Conservation (phyloP, 805 yeast genomes). For the Saccharomycopsis vini region DNA sequence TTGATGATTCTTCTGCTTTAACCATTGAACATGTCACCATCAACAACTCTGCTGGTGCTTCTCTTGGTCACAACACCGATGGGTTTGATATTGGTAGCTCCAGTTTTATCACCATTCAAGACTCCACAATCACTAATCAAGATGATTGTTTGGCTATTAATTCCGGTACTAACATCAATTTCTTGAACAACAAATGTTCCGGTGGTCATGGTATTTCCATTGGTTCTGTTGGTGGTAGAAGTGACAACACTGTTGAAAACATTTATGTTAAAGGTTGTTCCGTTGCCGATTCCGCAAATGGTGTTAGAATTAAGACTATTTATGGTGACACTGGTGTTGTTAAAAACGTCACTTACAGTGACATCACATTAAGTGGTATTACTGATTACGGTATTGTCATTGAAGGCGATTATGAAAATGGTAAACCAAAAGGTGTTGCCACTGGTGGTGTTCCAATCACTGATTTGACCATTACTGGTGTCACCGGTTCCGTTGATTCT, state of each 20-base stretch:
- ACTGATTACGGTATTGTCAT: conserved; percentile 19
- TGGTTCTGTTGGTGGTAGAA: too few relatives aligned
- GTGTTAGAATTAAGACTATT: conserved; percentile 20
- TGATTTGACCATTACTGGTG: conserved; percentile 12
- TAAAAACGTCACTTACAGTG: conserved; percentile 13
- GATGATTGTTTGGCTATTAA: too few relatives aligned
- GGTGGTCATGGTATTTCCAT: conserved; percentile 15
- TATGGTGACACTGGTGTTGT: conserved; percentile 19
- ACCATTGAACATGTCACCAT: too few relatives aligned
- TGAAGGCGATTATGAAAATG: conserved; percentile 19
- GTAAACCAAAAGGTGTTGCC: too few relatives aligned
- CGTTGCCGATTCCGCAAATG: conserved; percentile 16
- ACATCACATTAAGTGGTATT: conserved; percentile 13
- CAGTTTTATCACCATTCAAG: too few relatives aligned
- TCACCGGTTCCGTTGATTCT: conserved; percentile 17
- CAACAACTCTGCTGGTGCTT: too few relatives aligned
- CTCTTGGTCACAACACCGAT: too few relatives aligned
- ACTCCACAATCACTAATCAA: too few relatives aligned
- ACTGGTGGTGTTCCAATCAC: conserved; percentile 20
- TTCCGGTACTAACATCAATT: too few relatives aligned
- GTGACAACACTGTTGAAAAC: too few relatives aligned
- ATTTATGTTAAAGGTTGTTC: conserved; percentile 6
- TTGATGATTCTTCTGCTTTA: too few relatives aligned
- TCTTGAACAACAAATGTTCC: conserved; percentile 18
- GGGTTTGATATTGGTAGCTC: too few relatives aligned